A percentile compares a stretch with the other conserved stretches of the same genome.
These are phyloP conservation scores for Sequoiadendron giganteum DNA, from an alignment of 75 land plant species.

Conservation along the genomic window DNA sequence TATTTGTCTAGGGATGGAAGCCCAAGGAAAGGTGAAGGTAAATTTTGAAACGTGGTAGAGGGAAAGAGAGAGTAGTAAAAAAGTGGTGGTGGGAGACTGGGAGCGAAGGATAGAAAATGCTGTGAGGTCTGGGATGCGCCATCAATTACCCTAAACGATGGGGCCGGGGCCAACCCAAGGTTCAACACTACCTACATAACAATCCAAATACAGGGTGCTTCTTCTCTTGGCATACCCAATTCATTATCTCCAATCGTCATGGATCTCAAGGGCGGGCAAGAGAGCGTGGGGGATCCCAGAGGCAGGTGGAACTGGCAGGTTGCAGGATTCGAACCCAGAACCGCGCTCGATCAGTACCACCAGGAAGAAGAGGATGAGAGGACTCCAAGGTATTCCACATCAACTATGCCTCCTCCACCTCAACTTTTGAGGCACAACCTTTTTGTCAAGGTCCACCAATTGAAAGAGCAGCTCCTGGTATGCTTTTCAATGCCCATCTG, in stretches of 20 bases:
- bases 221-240: neutral
- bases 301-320: conserved; percentile 71
- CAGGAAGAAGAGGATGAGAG: conserved; percentile 18
- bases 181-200: neutral
- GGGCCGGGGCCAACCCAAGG: neutral
- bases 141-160: neutral
- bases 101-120: neutral
- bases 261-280: conserved; percentile 7
- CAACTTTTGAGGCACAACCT: conserved; percentile 25
- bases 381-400: conserved; percentile 47
- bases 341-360: conserved; percentile 13
- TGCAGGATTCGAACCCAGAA: conserved; percentile 60
- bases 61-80: too few species aligned
- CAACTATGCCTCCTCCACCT: conserved; percentile 19
- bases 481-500: neutral
- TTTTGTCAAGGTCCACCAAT: conserved; percentile 32
- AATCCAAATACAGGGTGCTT: neutral
- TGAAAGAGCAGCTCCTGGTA: conserved; percentile 62
- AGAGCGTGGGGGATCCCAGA: conserved; percentile 33
- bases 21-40: neutral
- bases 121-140: neutral
- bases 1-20: too few species aligned
- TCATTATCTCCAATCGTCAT: neutral
- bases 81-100: too few species aligned
- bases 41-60: neutral